Percentiles rank a stretch among this genome's conserved stretches.
These are phyloP conservation scores for Miscanthus lutarioriparius DNA, from an alignment of 176 grass and related monocot species.

Conservation along the genomic window DNA sequence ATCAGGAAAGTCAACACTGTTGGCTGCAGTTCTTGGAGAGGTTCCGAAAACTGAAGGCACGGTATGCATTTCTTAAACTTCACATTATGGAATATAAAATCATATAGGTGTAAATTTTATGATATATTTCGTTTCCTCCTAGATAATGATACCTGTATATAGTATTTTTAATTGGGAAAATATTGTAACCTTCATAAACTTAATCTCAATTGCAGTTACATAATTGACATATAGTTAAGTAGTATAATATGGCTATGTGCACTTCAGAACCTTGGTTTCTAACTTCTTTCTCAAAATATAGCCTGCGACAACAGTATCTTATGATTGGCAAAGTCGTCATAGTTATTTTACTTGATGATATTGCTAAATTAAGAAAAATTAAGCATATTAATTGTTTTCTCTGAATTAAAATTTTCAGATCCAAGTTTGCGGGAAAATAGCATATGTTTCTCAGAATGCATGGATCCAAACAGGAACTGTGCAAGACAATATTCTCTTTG, in stretches of 20 bases:
- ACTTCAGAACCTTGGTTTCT: slow-evolving; percentile 7
- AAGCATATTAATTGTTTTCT: neutral
- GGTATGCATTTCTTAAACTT: slow-evolving; percentile 46
- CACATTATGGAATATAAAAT: neutral
- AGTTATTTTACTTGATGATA: neutral
- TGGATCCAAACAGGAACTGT: slow-evolving; percentile 94
- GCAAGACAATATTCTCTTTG: slow-evolving; percentile 91
- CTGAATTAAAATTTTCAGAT: slow-evolving; percentile 47
- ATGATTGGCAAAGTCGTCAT: neutral
- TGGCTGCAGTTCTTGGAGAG: slow-evolving; percentile 85
- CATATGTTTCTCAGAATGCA: slow-evolving; percentile 90
- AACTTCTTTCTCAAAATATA: slow-evolving; percentile 18
- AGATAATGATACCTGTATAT: neutral
- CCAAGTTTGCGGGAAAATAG: slow-evolving; percentile 72
- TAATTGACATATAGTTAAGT: neutral
- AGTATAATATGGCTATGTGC: neutral
- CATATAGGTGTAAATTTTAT: neutral
- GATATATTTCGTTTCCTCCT: neutral
- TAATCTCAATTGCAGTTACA: neutral
- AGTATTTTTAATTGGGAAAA: neutral
- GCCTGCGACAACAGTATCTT: neutral
- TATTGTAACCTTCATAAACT: neutral
- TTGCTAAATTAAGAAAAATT: neutral
- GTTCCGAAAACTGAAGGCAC: slow-evolving; percentile 57
- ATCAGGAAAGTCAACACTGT: slow-evolving; percentile 87